Evolutionary conservation across 2,329 filamentous ascomycete genomes (phyloP).

Genomic region (Paramyrothecium roridum): DNA sequence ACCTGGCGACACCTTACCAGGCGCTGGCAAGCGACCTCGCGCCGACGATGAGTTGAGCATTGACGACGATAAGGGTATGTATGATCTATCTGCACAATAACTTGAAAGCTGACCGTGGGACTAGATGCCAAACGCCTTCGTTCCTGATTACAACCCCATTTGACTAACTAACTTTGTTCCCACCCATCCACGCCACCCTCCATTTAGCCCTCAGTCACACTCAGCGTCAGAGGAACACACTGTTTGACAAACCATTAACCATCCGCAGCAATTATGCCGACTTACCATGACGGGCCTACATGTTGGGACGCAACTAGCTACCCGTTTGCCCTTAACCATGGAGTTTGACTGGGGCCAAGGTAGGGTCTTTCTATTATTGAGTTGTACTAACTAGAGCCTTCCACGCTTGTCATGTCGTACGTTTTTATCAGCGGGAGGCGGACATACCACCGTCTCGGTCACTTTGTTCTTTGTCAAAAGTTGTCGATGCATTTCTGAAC

Average conservation of each 20-base stretch:
- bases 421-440: neutral
- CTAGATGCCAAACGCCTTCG: conserved; percentile 51
- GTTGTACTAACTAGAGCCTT: neutral
- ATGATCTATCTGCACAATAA: neutral
- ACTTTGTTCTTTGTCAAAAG: neutral
- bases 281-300: neutral
- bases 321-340: neutral
- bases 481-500: neutral
- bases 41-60: conserved; percentile 23
- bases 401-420: neutral
- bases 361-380: neutral
- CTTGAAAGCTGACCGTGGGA: conserved; percentile 23
- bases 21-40: conserved; percentile 22
- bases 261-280: neutral
- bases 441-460: neutral
- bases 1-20: conserved; percentile 12
- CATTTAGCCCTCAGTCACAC: neutral
- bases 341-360: neutral
- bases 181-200: neutral
- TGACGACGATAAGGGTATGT: conserved; percentile 30
- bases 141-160: conserved; percentile 17
- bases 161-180: neutral
- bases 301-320: neutral
- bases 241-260: neutral
- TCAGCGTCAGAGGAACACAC: no score